Evolutionary conservation across 768 basidiomycete genomes (phyloP).

Genomic region (Thelephora aurantiotincta): DNA sequence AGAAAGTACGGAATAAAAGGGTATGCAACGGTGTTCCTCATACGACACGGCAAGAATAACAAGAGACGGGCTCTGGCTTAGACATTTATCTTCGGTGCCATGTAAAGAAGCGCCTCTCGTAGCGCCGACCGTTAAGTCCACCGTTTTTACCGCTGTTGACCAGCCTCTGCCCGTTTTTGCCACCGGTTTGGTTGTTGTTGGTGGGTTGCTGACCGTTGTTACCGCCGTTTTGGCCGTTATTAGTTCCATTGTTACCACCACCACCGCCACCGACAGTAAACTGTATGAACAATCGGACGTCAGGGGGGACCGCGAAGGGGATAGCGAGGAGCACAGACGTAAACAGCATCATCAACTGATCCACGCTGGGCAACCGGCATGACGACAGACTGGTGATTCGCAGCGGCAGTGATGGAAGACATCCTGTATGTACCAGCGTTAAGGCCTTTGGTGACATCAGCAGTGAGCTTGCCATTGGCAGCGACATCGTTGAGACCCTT

Average conservation of each 20-base stretch:
- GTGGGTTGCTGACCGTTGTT: too few relatives aligned
- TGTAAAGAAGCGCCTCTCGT: too few relatives aligned
- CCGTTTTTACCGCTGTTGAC: too few relatives aligned
- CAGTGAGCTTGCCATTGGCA: slow-evolving; percentile 26
- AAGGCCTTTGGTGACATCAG: slow-evolving; percentile 27
- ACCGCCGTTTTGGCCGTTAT: too few relatives aligned
- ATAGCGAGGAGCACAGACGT: slow-evolving; percentile 14
- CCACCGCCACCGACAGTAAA: slow-evolving; percentile 3
- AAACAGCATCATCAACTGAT: slow-evolving; percentile 24
- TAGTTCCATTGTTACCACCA: not conserved
- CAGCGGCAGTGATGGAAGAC: slow-evolving; percentile 28
- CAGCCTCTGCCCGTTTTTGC: too few relatives aligned
- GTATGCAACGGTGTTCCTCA: too few relatives aligned
- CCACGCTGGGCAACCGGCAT: slow-evolving; percentile 29
- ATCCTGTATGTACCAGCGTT: slow-evolving; percentile 27
- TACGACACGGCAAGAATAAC: too few relatives aligned
- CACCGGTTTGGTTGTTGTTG: too few relatives aligned
- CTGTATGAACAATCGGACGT: not conserved
- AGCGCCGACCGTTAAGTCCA: too few relatives aligned
- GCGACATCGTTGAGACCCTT: slow-evolving; percentile 34
- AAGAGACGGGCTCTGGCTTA: too few relatives aligned
- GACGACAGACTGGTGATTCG: slow-evolving; percentile 28
- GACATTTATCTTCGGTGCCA: too few relatives aligned
- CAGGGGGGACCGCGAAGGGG: not conserved
- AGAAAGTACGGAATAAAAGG: too few relatives aligned